These are phyloP conservation scores for Allium fistulosum DNA, from an alignment of 106 monocot genomes.

Conservation along the genomic window DNA sequence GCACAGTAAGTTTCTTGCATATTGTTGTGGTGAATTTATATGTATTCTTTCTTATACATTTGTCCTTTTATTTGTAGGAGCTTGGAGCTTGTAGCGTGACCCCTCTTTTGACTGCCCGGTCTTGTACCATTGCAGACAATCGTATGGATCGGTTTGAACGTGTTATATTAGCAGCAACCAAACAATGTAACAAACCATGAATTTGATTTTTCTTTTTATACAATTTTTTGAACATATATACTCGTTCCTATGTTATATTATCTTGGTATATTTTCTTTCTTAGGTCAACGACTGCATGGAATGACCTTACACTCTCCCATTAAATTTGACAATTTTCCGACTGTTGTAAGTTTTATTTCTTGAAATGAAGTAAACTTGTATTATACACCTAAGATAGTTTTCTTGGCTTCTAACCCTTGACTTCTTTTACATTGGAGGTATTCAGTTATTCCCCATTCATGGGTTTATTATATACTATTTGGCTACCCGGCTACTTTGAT, in stretches of 20 bases:
- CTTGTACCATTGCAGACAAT: constrained; percentile 67
- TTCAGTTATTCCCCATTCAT: no score
- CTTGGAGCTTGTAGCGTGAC: constrained; percentile 91
- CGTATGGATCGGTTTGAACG: constrained; percentile 76
- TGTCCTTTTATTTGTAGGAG: constrained; percentile 44
- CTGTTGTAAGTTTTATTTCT: constrained; percentile 47
- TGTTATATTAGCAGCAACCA: constrained; percentile 79
- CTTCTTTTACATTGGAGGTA: no score
- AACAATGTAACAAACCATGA: constrained; percentile 58
- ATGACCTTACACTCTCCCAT: constrained; percentile 72
- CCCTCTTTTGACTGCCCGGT: constrained; percentile 68
- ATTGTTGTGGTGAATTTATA: neutral
- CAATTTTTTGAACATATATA: constrained; percentile 4
- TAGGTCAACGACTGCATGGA: constrained; percentile 88
- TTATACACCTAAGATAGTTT: neutral
- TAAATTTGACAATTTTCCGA: constrained; percentile 41
- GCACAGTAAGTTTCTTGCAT: constrained; percentile 66
- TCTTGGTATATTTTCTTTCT: constrained; percentile 5
- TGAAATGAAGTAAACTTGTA: neutral
- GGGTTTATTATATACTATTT: no score
- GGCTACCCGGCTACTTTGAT: no score
- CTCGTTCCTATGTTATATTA: neutral
- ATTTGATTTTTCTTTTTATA: neutral
- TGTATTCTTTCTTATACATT: neutral
- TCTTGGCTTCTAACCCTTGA: no score